Evolutionary conservation across 2,329 filamentous ascomycete species (phyloP), one percentile per base, ranked within the genome.

Genomic region (Dothistroma pini): DNA sequence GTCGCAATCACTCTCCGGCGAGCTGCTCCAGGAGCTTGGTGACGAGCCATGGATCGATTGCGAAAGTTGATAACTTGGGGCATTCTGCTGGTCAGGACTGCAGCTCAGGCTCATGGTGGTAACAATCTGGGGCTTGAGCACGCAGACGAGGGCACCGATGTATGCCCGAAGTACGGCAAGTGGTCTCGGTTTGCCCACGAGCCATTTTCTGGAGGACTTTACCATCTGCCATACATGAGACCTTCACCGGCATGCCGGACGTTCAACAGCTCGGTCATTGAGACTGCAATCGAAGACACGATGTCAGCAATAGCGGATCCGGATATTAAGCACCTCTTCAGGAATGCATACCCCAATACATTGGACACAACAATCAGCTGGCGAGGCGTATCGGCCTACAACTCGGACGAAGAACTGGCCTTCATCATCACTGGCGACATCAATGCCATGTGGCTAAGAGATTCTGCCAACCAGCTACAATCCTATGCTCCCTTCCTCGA

Each of bases 281-380:
- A 80, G 65, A 70, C 74, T 49, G 70, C 68, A 0, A 62, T 79
- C 29, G 52, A 64, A 9, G 63, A 66, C 4, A 71, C 76, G 14
- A 53, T 44, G 8, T 60, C 53, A 2, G 54, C 62, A 11, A 79
- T 80, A 61, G 70, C 70, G 29, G 78, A 80, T 63, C 76, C 76
- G 0, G 89, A 91, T 71, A 79, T 91, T n/a, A 86, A 83, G 71
- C 81, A 86, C 2, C 79, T 91, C 12, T 91, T 91, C 69, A 76
- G 85, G 66, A 91, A 91, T 71, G 80, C 65, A n/a, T 67, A 63
- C 31, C 64, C 93, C 2, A 96, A 93, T 63, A 93, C 90, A 0
- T 85, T 95, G 3, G 92, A 96, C 71, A 96, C 92, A 0, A 96
- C 92, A 0, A 85, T 96, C 65, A 86, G 89, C 70, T 96, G 93